Conservation (phyloP, 371 early-diverging fungal species). For the Mucor plumbeus region DNA sequence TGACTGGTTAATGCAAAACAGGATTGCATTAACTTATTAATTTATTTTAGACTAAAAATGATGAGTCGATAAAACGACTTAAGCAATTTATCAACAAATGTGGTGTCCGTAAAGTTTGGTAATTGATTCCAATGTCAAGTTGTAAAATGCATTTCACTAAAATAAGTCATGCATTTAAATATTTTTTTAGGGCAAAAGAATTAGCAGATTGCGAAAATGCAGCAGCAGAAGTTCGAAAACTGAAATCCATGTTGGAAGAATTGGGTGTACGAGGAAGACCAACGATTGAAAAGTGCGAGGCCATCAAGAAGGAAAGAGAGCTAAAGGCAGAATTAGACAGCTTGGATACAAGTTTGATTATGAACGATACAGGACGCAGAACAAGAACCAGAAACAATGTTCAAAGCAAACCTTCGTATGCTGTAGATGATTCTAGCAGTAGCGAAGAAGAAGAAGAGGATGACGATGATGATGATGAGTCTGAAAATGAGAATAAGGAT, state of each 20-base stretch:
- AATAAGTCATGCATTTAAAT: background rate
- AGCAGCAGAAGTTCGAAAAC: slow-evolving; percentile 21
- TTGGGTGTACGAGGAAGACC: slow-evolving; percentile 45
- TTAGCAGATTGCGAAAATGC: slow-evolving; percentile 31
- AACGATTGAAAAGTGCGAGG: slow-evolving; percentile 48
- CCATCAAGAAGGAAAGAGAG: slow-evolving; percentile 47
- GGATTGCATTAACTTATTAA: background rate
- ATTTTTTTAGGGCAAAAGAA: slow-evolving; percentile 34
- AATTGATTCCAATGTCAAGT: background rate
- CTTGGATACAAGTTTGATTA: slow-evolving; percentile 41
- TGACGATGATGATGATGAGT: slow-evolving; percentile 10
- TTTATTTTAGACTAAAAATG: slow-evolving; percentile 10
- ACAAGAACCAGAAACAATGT: slow-evolving; percentile 18
- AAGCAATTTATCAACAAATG: slow-evolving; percentile 49
- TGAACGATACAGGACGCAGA: slow-evolving; percentile 23
- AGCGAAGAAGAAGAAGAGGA: slow-evolving; percentile 38
- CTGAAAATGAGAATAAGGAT: slow-evolving; percentile 3
- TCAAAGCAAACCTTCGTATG: slow-evolving; percentile 14
- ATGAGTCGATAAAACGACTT: slow-evolving; percentile 48
- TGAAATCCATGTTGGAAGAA: slow-evolving; percentile 29
- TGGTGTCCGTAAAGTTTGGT: slow-evolving; percentile 54
- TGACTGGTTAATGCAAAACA: background rate
- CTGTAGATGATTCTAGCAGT: slow-evolving; percentile 19
- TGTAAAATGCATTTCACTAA: background rate
- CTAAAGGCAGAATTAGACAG: slow-evolving; percentile 45